Conservation (phyloP, 2,329 filamentous ascomycete genomes). For the Colletotrichum noveboracense region DNA sequence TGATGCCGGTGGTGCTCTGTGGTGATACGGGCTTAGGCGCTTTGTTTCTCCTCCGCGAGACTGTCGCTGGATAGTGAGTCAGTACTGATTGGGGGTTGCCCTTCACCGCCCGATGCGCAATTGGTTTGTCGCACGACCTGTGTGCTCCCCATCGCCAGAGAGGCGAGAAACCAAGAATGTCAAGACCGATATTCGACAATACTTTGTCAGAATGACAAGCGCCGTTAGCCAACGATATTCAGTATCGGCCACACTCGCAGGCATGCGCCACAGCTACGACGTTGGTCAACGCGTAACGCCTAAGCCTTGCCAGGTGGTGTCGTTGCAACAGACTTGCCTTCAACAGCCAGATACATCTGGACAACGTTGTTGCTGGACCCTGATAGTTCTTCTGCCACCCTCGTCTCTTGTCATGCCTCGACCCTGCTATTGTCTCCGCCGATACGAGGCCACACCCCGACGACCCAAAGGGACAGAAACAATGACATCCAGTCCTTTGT, state of each 20-base stretch:
- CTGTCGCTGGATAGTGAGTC: background rate
- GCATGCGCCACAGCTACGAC: background rate
- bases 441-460: background rate
- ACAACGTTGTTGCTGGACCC: background rate
- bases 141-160: background rate
- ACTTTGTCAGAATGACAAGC: background rate
- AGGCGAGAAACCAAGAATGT: background rate
- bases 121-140: background rate
- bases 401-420: background rate
- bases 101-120: background rate
- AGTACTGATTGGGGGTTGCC: background rate
- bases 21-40: background rate
- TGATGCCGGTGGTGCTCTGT: background rate
- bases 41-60: background rate
- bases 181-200: background rate
- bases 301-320: background rate
- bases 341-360: background rate
- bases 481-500: background rate
- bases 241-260: background rate
- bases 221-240: background rate
- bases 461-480: background rate
- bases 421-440: background rate
- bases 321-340: constrained; percentile 5
- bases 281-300: background rate
- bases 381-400: background rate